Conservation (phyloP, 257 asterid genomes). For the Avicennia marina region DNA sequence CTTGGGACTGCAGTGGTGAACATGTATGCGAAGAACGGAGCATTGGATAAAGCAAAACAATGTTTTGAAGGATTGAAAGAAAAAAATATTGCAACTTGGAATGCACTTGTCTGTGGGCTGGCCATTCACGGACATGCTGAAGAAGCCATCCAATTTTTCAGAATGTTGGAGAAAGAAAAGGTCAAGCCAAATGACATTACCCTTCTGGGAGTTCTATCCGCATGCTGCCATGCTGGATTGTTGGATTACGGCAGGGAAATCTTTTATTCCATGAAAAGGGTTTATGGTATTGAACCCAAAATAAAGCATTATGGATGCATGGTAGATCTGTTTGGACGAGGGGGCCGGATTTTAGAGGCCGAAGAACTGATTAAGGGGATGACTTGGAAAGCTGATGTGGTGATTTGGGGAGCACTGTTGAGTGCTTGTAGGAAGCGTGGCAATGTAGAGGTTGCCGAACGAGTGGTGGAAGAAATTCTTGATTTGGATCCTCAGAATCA, state of each 20-base stretch:
- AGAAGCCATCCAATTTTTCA: conserved; percentile 56
- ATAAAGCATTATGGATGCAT: conserved; percentile 80
- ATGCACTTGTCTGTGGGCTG: conserved; percentile 76
- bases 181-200: conserved; percentile 59
- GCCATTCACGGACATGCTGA: conserved; percentile 73
- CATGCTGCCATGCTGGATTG: conserved; percentile 80
- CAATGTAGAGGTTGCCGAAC: conserved; percentile 68
- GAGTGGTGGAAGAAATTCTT: conserved; percentile 59
- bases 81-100: conserved; percentile 76
- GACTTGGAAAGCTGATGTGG: conserved; percentile 74
- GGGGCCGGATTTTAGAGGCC: conserved; percentile 67
- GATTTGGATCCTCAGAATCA: conserved; percentile 64
- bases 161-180: conserved; percentile 35
- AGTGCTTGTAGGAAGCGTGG: conserved; percentile 62
- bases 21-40: conserved; percentile 88
- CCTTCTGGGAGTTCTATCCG: conserved; percentile 72
- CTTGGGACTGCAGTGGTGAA: conserved; percentile 86
- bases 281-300: conserved; percentile 58
- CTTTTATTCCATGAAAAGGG: conserved; percentile 49
- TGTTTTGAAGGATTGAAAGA: conserved; percentile 48
- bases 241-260: conserved; percentile 51
- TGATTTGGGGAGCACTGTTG: conserved; percentile 79
- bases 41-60: conserved; percentile 42
- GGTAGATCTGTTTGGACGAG: conserved; percentile 81
- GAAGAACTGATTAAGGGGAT: conserved; percentile 63